Conservation (phyloP, 2,329 filamentous ascomycete genomes). For the Fusarium beomiforme region DNA sequence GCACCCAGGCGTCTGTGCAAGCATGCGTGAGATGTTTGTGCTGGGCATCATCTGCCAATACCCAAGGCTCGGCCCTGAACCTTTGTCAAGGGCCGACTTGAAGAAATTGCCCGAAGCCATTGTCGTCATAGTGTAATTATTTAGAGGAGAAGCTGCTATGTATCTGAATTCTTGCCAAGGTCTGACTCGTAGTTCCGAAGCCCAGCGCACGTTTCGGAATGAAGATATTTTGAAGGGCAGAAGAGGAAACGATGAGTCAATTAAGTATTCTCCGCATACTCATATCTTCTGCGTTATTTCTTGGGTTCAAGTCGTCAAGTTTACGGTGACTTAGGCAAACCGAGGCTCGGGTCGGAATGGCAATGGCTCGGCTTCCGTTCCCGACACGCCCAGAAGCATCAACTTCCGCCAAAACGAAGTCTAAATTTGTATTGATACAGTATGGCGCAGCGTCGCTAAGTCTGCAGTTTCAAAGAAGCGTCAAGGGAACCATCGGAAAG, state of each 20-base stretch:
- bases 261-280: background rate
- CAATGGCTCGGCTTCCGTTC: background rate
- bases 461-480: no score
- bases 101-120: conserved; percentile 2
- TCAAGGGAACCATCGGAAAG: no score
- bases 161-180: background rate
- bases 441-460: no score
- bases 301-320: background rate
- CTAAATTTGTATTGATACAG: no score
- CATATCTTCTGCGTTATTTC: rapidly evolving
- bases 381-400: background rate
- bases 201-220: rapidly evolving
- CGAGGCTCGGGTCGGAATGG: background rate
- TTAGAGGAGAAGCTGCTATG: rapidly evolving
- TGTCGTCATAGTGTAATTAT: background rate
- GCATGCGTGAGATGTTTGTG: conserved; percentile 16
- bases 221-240: background rate
- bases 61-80: background rate
- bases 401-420: no score
- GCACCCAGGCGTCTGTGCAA: conserved; percentile 8
- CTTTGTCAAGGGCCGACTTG: conserved; percentile 7
- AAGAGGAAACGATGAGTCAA: background rate
- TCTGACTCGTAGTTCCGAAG: no score
- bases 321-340: background rate
- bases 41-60: conserved; percentile 19